Evolutionary conservation across 129 eudicot species (phyloP), one percentile per base, ranked within the genome.

Genomic region (Scalesia atractyloides): DNA sequence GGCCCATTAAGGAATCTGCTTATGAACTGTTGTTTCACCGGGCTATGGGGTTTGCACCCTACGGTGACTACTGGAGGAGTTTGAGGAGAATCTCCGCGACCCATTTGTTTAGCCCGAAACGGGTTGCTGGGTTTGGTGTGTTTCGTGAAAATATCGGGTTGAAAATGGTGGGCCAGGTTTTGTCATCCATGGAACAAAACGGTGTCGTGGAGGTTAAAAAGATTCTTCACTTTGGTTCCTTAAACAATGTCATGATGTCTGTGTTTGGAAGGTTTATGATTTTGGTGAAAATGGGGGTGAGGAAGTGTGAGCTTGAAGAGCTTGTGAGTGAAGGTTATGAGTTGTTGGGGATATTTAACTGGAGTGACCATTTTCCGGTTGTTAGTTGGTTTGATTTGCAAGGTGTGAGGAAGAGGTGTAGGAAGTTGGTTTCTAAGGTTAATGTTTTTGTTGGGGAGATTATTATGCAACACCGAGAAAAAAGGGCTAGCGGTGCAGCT

Each of bases 1-100:
- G 98, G 20, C 98, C 98, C n/a, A 82, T 93, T 7, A 93, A 93
- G 50, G 98, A 93, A 68, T 87, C 95, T 0, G 98, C 98, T 0
- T 89, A 89, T 44, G 92, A 79, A 84, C 96, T 93, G 0, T 66
- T 93, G 82, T 93, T 93, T 30, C 84, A 89, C 69, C 79, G 97
- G 5, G 98, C 98, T 0, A 93, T 93, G 98, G 98, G 98, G 1
- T 93, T 93, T 37, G 98, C 98, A 3, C 95, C 92, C 0, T 93
- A 87, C 6, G 97, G 98, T 2, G 98, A 89, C 13, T 89, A 93
- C 48, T 93, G 98, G 98, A 81, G 98, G 70, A 81, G 77, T 33
- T 51, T 93, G 64, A 82, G 98, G 77, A 84, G 92, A 26, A 85
- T 93, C 20, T 89, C 98, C 0, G 87, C 95, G 0, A 79, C 90